phyloP scores from a whole-genome alignment of 2,329 filamentous ascomycete genomes.

The Pyricularia sp. region DNA sequence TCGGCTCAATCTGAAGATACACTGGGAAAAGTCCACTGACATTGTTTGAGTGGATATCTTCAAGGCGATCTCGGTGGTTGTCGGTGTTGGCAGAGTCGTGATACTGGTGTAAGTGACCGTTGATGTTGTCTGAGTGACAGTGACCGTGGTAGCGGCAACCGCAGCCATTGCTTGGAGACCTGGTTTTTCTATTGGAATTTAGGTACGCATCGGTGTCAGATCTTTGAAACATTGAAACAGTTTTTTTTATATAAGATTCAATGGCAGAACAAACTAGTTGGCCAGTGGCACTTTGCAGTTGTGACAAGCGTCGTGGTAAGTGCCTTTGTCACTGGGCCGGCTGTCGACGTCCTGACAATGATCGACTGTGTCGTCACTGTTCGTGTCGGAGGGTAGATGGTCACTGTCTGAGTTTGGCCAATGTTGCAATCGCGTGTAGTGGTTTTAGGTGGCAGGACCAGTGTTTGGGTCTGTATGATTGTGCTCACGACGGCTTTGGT shows the following conservation, averaged over 20 bases:
- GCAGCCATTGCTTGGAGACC: constrained; percentile 11
- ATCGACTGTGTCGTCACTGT: constrained; percentile 19
- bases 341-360: constrained; percentile 18
- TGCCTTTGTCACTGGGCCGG: constrained; percentile 17
- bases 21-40: not conserved
- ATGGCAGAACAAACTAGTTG: constrained; percentile 11
- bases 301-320: constrained; percentile 19
- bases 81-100: constrained; percentile 19
- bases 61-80: constrained; percentile 16
- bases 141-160: constrained; percentile 21
- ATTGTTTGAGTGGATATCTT: constrained; percentile 2
- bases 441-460: constrained; percentile 19
- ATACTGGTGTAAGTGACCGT: constrained; percentile 21
- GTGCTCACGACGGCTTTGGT: constrained; percentile 14
- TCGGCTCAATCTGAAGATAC: not conserved
- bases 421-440: constrained; percentile 20
- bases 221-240: not conserved
- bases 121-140: constrained; percentile 22
- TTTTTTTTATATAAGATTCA: not conserved
- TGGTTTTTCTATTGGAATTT: constrained; percentile 8
- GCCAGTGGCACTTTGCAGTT: constrained; percentile 21
- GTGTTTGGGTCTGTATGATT: constrained; percentile 18
- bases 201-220: not conserved
- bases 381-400: constrained; percentile 17
- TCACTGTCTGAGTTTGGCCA: constrained; percentile 20